Evolutionary conservation across 2,329 filamentous ascomycete genomes (phyloP).

Genomic region (Paraphaeosphaeria minitans): DNA sequence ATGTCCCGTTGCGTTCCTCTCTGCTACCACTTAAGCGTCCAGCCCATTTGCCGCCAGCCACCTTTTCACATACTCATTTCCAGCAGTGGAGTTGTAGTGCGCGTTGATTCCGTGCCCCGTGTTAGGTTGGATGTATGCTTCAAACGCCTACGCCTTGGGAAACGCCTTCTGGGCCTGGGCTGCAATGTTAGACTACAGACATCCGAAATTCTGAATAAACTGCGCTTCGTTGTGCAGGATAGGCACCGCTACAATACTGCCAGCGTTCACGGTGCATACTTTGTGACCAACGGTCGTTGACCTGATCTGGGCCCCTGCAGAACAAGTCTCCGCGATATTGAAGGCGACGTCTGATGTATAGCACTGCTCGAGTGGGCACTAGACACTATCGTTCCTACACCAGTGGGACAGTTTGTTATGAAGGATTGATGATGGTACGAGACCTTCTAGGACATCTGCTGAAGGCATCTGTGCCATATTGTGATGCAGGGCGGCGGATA

Average conservation of each 20-base stretch:
- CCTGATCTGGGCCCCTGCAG: background rate
- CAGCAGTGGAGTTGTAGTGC: conserved; percentile 49
- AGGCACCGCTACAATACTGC: background rate
- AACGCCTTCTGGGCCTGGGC: conserved; percentile 51
- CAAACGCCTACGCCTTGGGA: conserved; percentile 55
- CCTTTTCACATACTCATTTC: conserved; percentile 46
- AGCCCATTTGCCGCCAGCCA: conserved; percentile 41
- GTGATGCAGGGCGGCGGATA: background rate
- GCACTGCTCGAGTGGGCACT: background rate
- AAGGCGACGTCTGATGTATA: background rate
- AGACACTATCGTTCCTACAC: background rate
- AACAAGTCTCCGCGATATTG: background rate
- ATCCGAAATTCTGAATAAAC: too few relatives aligned
- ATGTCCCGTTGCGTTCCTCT: background rate
- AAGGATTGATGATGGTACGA: background rate
- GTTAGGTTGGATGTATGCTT: conserved; percentile 59
- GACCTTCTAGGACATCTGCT: background rate
- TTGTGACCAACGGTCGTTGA: background rate
- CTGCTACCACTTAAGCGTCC: conserved; percentile 9
- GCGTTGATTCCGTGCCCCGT: conserved; percentile 57
- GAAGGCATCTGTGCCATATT: background rate
- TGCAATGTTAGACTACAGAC: conserved; percentile 55
- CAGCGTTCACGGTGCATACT: background rate
- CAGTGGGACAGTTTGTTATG: background rate
- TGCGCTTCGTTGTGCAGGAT: too few relatives aligned